These are phyloP conservation scores for Hygrocybe coccinea DNA, from an alignment of 768 basidiomycete species.

Conservation along the genomic window DNA sequence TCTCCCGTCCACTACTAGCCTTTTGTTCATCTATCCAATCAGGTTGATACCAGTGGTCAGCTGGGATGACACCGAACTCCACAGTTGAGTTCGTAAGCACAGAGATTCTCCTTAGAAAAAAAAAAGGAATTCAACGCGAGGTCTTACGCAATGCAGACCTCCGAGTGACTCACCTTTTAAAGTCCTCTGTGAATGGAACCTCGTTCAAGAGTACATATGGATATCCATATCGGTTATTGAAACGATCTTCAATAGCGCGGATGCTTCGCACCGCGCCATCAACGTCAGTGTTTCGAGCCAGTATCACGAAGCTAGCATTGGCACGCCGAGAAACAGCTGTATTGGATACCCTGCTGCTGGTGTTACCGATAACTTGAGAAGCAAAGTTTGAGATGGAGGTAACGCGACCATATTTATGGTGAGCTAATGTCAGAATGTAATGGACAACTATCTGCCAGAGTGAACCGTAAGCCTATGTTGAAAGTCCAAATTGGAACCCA, in stretches of 20 bases:
- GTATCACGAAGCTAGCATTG: conserved; percentile 41
- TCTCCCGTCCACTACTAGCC: conserved; percentile 50
- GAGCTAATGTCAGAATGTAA: too few species aligned
- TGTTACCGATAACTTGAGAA: too few species aligned
- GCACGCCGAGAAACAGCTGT: too few species aligned
- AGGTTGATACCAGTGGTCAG: conserved; percentile 75
- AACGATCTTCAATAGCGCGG: conserved; percentile 71
- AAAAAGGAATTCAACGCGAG: background rate
- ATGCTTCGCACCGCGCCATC: conserved; percentile 57
- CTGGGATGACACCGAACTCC: conserved; percentile 63
- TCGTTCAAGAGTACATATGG: conserved; percentile 92
- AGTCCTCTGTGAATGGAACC: conserved; percentile 66
- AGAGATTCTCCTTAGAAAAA: conserved; percentile 18
- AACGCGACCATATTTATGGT: too few species aligned
- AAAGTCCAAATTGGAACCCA: too few species aligned
- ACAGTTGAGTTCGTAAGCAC: conserved; percentile 23
- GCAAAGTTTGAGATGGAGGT: too few species aligned
- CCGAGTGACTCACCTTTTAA: conserved; percentile 51
- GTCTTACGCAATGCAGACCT: too few species aligned
- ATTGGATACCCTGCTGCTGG: too few species aligned
- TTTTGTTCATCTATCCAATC: conserved; percentile 70
- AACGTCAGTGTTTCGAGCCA: conserved; percentile 65
- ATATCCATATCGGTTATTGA: conserved; percentile 75
- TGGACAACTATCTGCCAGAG: too few species aligned
- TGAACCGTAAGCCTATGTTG: too few species aligned